phyloP scores from a whole-genome alignment of 306 rosid genomes.

The Quillaja saponaria region DNA sequence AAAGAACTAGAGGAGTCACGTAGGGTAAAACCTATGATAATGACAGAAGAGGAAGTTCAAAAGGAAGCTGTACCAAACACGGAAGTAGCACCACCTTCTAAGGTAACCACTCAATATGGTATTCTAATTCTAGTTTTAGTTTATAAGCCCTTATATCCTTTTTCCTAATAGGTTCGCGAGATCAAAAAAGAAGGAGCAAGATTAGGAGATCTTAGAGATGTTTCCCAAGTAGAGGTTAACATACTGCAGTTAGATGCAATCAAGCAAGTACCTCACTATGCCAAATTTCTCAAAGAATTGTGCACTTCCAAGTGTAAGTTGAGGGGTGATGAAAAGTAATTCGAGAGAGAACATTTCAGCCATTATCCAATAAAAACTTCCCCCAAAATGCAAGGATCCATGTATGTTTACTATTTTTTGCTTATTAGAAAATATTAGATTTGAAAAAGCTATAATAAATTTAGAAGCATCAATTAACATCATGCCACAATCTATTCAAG shows the following conservation, averaged over 20 bases:
- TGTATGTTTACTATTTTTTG: background rate
- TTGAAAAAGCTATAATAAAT: background rate
- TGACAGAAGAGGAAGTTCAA: too few relatives aligned
- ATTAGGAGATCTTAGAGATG: background rate
- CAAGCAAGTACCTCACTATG: background rate
- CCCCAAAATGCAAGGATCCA: background rate
- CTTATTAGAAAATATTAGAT: background rate
- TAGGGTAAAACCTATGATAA: too few relatives aligned
- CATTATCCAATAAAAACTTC: background rate
- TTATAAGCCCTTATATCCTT: background rate
- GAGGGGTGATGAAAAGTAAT: background rate
- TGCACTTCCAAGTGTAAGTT: background rate
- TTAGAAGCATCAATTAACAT: background rate
- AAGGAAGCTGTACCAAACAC: too few relatives aligned
- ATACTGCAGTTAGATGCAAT: background rate
- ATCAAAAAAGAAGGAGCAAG: background rate
- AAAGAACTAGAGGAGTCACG: too few relatives aligned
- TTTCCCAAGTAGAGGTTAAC: background rate
- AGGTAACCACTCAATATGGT: too few relatives aligned
- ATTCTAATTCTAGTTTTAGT: background rate
- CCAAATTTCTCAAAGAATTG: background rate
- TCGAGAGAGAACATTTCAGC: background rate
- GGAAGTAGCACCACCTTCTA: too few relatives aligned
- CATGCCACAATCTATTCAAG: background rate
- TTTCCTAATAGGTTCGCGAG: background rate